Percentiles rank a stretch among this genome's conserved stretches.
Conservation (phyloP, 768 basidiomycete genomes). For the Boletus edulis region DNA sequence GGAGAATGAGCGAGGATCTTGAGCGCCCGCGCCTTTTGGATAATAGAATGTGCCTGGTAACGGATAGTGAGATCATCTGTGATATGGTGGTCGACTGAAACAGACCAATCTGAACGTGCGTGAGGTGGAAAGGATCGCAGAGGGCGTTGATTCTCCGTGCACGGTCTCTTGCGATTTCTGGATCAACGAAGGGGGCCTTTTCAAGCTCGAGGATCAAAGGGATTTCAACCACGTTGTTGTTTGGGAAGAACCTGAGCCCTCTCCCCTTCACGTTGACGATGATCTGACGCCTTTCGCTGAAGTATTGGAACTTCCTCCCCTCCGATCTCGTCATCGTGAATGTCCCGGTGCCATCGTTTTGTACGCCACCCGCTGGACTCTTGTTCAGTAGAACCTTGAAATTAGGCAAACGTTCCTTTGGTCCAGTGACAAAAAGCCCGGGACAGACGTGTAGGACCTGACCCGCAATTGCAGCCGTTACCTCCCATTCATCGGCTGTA, state of each 20-base stretch:
- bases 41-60: slow-evolving; percentile 29
- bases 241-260: slow-evolving; percentile 34
- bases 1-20: slow-evolving; percentile 54
- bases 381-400: slow-evolving; percentile 59
- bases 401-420: slow-evolving; percentile 42
- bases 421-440: slow-evolving; percentile 24
- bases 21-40: slow-evolving; percentile 20
- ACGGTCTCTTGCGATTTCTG: slow-evolving; percentile 51
- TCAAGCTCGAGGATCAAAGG: slow-evolving; percentile 36
- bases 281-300: slow-evolving; percentile 38
- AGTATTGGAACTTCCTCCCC: slow-evolving; percentile 46
- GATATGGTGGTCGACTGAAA: not conserved
- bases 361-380: slow-evolving; percentile 46
- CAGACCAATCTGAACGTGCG: slow-evolving; percentile 62
- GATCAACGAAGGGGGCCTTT: slow-evolving; percentile 56
- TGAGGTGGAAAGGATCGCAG: slow-evolving; percentile 50
- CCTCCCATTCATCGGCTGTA: slow-evolving; percentile 49
- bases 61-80: not conserved
- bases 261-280: slow-evolving; percentile 38
- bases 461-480: slow-evolving; percentile 52
- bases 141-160: slow-evolving; percentile 42
- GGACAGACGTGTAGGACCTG: slow-evolving; percentile 48
- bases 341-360: slow-evolving; percentile 53
- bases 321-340: slow-evolving; percentile 31
- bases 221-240: slow-evolving; percentile 1